Conservation (phyloP, 2,329 filamentous ascomycete species). For the Scedosporium aurantiacum region DNA sequence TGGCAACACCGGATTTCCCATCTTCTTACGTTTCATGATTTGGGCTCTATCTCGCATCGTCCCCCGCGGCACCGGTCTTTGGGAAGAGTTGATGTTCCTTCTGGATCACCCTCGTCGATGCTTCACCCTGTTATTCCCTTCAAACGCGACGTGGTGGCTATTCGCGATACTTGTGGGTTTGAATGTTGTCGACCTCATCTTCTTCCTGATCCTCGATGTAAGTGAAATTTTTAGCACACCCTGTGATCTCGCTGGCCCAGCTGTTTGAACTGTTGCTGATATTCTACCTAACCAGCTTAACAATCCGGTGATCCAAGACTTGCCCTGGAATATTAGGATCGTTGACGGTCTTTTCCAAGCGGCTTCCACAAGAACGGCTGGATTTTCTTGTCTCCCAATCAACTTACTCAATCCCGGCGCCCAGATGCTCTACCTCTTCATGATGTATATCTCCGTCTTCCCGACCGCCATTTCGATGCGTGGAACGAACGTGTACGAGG, state of each 20-base stretch:
- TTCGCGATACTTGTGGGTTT: constrained; percentile 75
- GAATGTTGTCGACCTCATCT: constrained; percentile 75
- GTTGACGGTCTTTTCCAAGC: constrained; percentile 87
- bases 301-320: constrained; percentile 51
- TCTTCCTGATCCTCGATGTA: constrained; percentile 88
- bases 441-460: constrained; percentile 99
- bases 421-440: constrained; percentile 88
- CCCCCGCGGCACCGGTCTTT: constrained; percentile 56
- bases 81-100: constrained; percentile 84
- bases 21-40: constrained; percentile 87
- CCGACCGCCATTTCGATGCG: constrained; percentile 93
- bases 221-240: constrained; percentile 21
- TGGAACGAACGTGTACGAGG: constrained; percentile 91
- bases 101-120: constrained; percentile 92
- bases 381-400: constrained; percentile 74
- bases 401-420: constrained; percentile 75
- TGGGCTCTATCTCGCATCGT: constrained; percentile 64
- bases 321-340: constrained; percentile 65
- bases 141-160: constrained; percentile 88
- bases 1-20: constrained; percentile 90
- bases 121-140: constrained; percentile 89
- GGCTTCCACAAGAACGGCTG: constrained; percentile 78
- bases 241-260: neutral
- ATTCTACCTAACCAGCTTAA: constrained; percentile 44
- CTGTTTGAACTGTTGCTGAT: constrained; percentile 1